Evolutionary conservation across 2,329 filamentous ascomycete species (phyloP).

Genomic region (Pleochaeta shiraiana): DNA sequence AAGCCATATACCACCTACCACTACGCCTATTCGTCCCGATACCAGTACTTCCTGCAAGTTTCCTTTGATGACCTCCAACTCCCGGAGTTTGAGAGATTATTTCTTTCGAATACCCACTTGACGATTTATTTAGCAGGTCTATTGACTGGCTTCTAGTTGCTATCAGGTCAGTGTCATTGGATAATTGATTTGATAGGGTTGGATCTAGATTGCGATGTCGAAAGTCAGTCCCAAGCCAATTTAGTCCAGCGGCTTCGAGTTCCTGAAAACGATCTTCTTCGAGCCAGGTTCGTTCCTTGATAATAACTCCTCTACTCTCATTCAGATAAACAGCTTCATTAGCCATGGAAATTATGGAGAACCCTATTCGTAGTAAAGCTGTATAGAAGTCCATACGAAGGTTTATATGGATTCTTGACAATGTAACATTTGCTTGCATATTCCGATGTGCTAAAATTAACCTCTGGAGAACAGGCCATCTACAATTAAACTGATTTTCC

Average conservation of each 20-base stretch:
- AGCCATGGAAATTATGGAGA: constrained; percentile 73
- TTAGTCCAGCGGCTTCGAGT: constrained; percentile 30
- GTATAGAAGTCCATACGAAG: constrained; percentile 94
- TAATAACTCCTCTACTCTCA: constrained; percentile 55
- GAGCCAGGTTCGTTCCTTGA: constrained; percentile 68
- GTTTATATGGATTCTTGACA: constrained; percentile 59
- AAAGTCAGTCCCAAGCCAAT: constrained; percentile 18
- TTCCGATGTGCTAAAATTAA: constrained; percentile 58
- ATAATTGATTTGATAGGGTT: constrained; percentile 11
- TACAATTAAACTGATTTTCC: constrained; percentile 16
- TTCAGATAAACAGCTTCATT: constrained; percentile 94
- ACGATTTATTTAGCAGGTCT: constrained; percentile 22
- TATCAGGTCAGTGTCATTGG: constrained; percentile 16
- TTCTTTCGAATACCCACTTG: constrained; percentile 46
- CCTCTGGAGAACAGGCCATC: constrained; percentile 29
- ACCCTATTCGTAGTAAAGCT: constrained; percentile 65
- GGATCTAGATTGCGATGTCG: constrained; percentile 11
- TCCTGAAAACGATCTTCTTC: constrained; percentile 72
- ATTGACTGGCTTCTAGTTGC: constrained; percentile 12
- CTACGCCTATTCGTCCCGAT: constrained; percentile 62
- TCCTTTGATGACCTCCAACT: constrained; percentile 19
- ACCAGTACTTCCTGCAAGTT: constrained; percentile 31
- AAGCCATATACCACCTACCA: constrained; percentile 53
- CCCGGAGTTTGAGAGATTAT: constrained; percentile 35
- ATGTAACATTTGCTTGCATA: constrained; percentile 75